These are phyloP conservation scores for Metschnikowia baotianmanensis DNA, from an alignment of 805 yeast genomes.

Conservation along the genomic window DNA sequence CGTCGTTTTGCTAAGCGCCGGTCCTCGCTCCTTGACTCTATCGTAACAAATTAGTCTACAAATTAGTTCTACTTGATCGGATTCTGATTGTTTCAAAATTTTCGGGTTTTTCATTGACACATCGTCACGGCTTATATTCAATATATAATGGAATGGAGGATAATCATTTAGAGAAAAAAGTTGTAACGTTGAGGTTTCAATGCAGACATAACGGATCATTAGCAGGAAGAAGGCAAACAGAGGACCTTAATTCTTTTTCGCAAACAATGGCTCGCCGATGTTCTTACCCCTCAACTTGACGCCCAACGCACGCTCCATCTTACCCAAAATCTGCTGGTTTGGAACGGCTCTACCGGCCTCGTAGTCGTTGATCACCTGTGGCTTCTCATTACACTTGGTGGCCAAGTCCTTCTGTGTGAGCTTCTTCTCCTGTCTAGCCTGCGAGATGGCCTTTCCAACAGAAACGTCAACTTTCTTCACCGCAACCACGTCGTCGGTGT, in stretches of 20 bases:
- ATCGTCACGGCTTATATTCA: too few species aligned
- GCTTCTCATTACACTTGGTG: slow-evolving; percentile 92
- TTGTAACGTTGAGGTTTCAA: neutral
- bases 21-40: too few species aligned
- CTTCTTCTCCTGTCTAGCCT: slow-evolving; percentile 84
- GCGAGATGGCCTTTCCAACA: slow-evolving; percentile 85
- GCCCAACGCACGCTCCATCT: slow-evolving; percentile 91
- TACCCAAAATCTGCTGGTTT: slow-evolving; percentile 89
- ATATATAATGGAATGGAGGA: too few species aligned
- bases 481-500: slow-evolving; percentile 89
- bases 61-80: too few species aligned
- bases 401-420: slow-evolving; percentile 96
- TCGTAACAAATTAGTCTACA: too few species aligned
- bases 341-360: slow-evolving; percentile 97
- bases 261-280: slow-evolving; percentile 83
- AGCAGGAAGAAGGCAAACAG: neutral
- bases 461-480: slow-evolving; percentile 80
- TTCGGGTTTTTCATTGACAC: neutral
- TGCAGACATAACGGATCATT: slow-evolving; percentile 11
- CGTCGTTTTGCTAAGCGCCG: too few species aligned
- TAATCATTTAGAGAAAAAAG: too few species aligned
- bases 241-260: slow-evolving; percentile 48
- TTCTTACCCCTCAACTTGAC: slow-evolving; percentile 94
- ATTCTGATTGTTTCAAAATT: neutral
- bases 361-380: slow-evolving; percentile 90